These are phyloP conservation scores for Termitomyces sp. DNA, from an alignment of 768 basidiomycete genomes.

Conservation along the genomic window DNA sequence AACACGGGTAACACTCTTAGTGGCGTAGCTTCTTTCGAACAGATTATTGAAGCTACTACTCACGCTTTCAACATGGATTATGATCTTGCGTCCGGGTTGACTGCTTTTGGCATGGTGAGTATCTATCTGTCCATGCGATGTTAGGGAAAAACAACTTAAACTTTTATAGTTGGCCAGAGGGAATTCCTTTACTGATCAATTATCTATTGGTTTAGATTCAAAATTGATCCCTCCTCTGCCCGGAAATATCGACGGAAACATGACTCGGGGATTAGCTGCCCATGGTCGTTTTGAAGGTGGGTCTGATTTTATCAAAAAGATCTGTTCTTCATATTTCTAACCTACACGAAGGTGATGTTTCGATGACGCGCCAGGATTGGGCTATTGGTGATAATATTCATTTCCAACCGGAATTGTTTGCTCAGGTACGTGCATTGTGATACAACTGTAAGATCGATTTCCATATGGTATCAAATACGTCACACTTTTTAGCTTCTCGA, in stretches of 20 bases:
- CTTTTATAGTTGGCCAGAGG: conserved; percentile 7
- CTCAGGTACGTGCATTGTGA: neutral
- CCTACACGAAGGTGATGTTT: conserved; percentile 8
- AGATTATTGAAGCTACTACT: conserved; percentile 8
- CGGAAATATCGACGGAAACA: conserved; percentile 10
- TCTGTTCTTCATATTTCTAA: neutral
- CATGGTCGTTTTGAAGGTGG: conserved; percentile 13
- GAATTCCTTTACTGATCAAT: conserved; percentile 9
- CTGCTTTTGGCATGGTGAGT: conserved; percentile 13
- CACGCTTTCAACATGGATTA: conserved; percentile 13
- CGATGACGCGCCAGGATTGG: conserved; percentile 13
- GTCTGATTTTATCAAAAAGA: neutral
- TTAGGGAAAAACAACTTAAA: neutral
- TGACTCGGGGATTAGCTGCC: conserved; percentile 11
- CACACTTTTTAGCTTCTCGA: conserved; percentile 2
- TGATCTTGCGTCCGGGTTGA: conserved; percentile 10
- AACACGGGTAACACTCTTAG: neutral
- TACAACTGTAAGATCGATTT: neutral
- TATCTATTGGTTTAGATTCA: conserved; percentile 11
- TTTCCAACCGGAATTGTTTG: conserved; percentile 7
- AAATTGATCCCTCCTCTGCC: conserved; percentile 9
- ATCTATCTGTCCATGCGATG: neutral
- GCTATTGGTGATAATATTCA: conserved; percentile 12
- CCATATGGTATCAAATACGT: neutral
- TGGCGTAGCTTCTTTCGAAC: conserved; percentile 12